Percentiles rank a stretch among this genome's conserved stretches.
Conservation (phyloP, 2,329 filamentous ascomycete genomes). For the Cladophialophora immunda region DNA sequence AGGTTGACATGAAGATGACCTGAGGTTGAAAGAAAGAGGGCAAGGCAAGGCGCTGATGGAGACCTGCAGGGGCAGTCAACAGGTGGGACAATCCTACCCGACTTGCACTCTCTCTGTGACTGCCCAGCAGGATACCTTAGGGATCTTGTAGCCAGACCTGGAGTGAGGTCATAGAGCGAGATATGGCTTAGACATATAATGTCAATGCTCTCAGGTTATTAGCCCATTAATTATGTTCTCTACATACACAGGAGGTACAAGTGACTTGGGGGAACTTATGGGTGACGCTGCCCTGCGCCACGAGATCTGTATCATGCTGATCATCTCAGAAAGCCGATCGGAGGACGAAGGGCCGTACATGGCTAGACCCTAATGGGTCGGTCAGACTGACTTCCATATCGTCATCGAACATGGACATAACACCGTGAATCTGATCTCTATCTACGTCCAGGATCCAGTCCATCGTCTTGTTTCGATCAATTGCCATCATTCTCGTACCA, state of each 20-base stretch:
- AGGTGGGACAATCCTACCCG: slow-evolving; percentile 7
- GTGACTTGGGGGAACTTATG: too few species aligned
- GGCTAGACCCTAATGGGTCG: neutral
- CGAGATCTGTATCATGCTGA: slow-evolving; percentile 18
- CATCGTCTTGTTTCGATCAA: neutral
- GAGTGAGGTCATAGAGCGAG: neutral
- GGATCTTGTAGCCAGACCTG: neutral
- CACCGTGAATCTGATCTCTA: neutral
- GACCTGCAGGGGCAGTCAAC: neutral
- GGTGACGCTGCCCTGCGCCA: slow-evolving; percentile 1
- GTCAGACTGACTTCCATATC: slow-evolving; percentile 8
- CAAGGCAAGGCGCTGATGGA: neutral
- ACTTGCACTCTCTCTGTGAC: neutral
- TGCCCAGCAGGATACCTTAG: neutral
- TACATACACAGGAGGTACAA: too few species aligned
- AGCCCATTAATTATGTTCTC: too few species aligned
- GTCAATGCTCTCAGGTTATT: too few species aligned
- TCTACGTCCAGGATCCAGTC: neutral
- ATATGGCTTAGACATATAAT: too few species aligned
- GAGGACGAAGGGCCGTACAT: neutral
- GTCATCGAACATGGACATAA: slow-evolving; percentile 15
- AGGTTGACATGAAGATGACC: neutral
- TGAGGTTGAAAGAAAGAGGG: slow-evolving; percentile 13
- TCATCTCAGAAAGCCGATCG: slow-evolving; percentile 11
- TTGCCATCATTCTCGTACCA: slow-evolving; percentile 5